phyloP scores from a whole-genome alignment of 495 filamentous ascomycete genomes.

The Pyrenopolyporus hunteri region DNA sequence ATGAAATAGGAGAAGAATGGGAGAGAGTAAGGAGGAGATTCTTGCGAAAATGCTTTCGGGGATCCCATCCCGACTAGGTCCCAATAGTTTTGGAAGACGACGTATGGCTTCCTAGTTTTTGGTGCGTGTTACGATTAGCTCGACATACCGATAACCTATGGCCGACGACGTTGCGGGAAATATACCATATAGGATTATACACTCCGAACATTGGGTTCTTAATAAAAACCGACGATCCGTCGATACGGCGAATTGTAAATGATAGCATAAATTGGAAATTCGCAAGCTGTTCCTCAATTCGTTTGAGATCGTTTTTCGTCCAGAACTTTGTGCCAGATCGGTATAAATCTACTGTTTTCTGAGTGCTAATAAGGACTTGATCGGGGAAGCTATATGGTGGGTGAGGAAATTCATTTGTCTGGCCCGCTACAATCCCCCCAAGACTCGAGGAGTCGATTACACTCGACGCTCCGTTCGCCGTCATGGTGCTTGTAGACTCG shows the following conservation, averaged over 20 bases:
- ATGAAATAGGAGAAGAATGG: conserved; percentile 17
- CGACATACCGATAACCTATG: not conserved
- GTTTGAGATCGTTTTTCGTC: conserved; percentile 3
- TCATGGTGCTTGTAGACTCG: too few species aligned
- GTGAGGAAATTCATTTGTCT: not conserved
- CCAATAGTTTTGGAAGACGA: conserved; percentile 14
- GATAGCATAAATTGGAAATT: not conserved
- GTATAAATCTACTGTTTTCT: conserved; percentile 10
- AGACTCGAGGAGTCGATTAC: too few species aligned
- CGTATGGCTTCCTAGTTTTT: not conserved
- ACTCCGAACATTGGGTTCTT: conserved; percentile 7
- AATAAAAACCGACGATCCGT: not conserved
- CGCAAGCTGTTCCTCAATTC: conserved; percentile 7
- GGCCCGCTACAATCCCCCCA: not conserved
- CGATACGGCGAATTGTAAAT: conserved; percentile 18
- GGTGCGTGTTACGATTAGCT: not conserved
- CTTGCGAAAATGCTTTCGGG: not conserved
- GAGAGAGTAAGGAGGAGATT: not conserved
- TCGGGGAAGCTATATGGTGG: not conserved
- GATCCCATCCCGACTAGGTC: not conserved
- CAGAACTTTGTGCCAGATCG: conserved; percentile 11
- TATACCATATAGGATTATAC: not conserved
- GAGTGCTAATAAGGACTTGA: conserved; percentile 1
- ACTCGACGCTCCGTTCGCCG: too few species aligned
- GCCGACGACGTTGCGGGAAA: not conserved